Conservation (phyloP, 1,139 yeast genomes). For the Nematodospora anomalae region DNA sequence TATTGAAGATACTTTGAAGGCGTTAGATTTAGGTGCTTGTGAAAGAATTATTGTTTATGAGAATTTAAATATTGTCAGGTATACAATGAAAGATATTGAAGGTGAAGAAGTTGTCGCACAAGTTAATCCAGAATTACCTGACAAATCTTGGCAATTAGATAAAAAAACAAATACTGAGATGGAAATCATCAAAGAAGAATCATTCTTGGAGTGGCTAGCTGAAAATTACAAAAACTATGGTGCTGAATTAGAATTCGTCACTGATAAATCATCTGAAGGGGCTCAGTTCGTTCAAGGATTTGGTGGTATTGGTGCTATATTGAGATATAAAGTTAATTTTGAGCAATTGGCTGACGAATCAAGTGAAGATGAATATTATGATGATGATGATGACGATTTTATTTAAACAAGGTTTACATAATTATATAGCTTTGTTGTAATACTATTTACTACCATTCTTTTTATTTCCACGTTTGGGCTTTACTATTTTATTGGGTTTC, state of each 20-base stretch:
- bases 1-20: conserved; percentile 93
- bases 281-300: conserved; percentile 97
- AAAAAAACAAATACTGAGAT: conserved; percentile 86
- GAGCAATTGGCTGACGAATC: conserved; percentile 90
- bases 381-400: conserved; percentile 65
- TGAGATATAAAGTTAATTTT: conserved; percentile 95
- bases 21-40: conserved; percentile 93
- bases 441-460: not conserved
- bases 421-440: not conserved
- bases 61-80: conserved; percentile 81
- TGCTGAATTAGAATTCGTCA: conserved; percentile 92
- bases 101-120: conserved; percentile 76
- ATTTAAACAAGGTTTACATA: conserved; percentile 23
- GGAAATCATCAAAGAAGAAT: conserved; percentile 80
- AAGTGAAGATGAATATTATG: conserved; percentile 84
- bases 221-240: conserved; percentile 93
- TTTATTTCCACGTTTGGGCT: conserved; percentile 5
- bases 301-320: conserved; percentile 97
- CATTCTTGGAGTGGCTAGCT: conserved; percentile 94
- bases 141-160: conserved; percentile 76
- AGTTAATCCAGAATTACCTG: conserved; percentile 69
- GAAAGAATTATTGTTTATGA: conserved; percentile 91
- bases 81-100: conserved; percentile 80
- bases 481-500: conserved; percentile 12
- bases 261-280: conserved; percentile 96